Base-by-base conservation (phyloP, 768 basidiomycete genomes). In the Leucosporidium yakuticum region DNA sequence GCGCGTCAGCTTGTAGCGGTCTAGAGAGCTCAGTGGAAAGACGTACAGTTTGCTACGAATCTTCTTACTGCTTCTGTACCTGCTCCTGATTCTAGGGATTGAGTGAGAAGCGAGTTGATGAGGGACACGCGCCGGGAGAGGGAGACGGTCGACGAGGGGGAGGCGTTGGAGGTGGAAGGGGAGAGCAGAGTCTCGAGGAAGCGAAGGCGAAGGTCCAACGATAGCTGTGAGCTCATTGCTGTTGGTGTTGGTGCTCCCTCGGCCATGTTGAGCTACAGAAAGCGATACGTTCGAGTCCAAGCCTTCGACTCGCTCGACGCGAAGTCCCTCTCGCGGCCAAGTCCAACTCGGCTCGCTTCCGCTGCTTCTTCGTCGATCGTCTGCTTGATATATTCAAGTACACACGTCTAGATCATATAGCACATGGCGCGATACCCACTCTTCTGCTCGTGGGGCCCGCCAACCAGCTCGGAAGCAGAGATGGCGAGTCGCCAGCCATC, bases 171-270 rank as follows among this genome's bases (percentile, higher is more conserved):
- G 1, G 44, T 5, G 14, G 25, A 4, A 3, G 60, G 21, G 39
- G 62, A 27, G 1, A 75, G 55, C 50, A 75, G 68, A 2, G 64
- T 44, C 54, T 75, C 74, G 66, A 75, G 70, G 62, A 73, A 69
- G 31, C 70, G 60, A 27, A 75, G 51, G 32, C 74, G 72, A 17
- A 75, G 73, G 53, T 68, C 67, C 47, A 74, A 61, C 1, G 74
- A 64, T n/a, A 71, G 67, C 0, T 32, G 6, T 0, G 69, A 44
- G 39, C 39, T 44, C 39, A 44, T 44, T 44, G 6, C 8, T 44
- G 39, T 15, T 44, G 39, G 39, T 44, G 11, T 44, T 2, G 39
- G 39, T 12, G 39, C 2, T 44, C 11, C 39, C 8, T 44, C 39
- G 39, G 39, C 14, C 39, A 44, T 44, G 39, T 44, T 15, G 39